phyloP scores from a whole-genome alignment of 257 asterid genomes.

The Solanum arcanum region DNA sequence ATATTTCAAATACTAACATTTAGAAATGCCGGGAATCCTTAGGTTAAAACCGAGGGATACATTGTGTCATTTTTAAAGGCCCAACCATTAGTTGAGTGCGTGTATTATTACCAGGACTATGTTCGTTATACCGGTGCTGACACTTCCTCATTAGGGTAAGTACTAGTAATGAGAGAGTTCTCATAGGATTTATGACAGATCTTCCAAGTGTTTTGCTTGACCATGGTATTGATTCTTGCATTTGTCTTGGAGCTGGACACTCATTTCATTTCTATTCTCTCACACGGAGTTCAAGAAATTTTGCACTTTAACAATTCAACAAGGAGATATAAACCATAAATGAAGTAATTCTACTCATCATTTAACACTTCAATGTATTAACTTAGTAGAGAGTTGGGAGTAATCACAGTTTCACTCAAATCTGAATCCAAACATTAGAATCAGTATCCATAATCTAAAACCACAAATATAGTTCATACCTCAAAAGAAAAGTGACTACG shows the following conservation, averaged over 20 bases:
- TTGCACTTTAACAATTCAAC: background rate
- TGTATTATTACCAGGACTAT: too few relatives aligned
- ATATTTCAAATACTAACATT: too few relatives aligned
- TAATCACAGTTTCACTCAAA: background rate
- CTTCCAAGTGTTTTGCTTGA: fast-evolving
- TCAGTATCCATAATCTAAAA: background rate
- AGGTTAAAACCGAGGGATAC: background rate
- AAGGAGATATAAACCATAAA: too few relatives aligned
- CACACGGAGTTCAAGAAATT: background rate
- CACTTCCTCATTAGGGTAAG: background rate
- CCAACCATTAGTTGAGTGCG: fast-evolving
- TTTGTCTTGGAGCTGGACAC: background rate
- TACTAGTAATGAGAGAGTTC: background rate
- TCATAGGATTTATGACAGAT: background rate
- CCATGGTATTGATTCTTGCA: background rate
- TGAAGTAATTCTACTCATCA: background rate
- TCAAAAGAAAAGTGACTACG: background rate
- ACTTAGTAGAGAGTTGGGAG: background rate
- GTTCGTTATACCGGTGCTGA: background rate
- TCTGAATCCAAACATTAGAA: background rate
- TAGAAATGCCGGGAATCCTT: background rate
- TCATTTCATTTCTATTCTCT: too few relatives aligned
- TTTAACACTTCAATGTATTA: background rate
- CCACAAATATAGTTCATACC: background rate
- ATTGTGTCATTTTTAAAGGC: background rate